phyloP scores from a whole-genome alignment of 169 alveolate genomes.

The Babesia microti region DNA sequence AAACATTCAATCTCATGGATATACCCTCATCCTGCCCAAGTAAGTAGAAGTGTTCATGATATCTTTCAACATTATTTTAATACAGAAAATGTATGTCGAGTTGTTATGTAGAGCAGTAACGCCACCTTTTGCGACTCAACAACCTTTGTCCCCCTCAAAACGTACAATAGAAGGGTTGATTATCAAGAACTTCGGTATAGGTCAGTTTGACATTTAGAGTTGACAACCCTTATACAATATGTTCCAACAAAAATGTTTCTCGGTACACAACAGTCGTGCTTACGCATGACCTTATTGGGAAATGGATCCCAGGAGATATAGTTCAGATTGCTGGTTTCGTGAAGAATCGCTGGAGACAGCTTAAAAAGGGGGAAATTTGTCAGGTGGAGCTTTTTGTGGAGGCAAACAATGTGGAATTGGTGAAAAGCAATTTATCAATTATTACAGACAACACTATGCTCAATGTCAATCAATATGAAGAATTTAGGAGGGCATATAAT shows the following conservation, averaged over 20 bases:
- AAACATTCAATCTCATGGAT: conserved; percentile 31
- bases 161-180: conserved; percentile 34
- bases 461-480: conserved; percentile 21
- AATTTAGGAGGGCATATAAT: conserved; percentile 11
- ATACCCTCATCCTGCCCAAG: conserved; percentile 30
- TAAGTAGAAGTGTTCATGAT: conserved; percentile 2
- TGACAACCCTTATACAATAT: conserved; percentile 36
- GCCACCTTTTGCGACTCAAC: conserved; percentile 26
- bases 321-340: conserved; percentile 46
- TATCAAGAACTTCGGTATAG: conserved; percentile 47
- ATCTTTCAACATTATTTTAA: not conserved
- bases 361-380: conserved; percentile 46
- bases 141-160: conserved; percentile 24
- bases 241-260: not conserved
- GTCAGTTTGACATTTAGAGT: conserved; percentile 15
- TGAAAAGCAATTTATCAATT: conserved; percentile 14
- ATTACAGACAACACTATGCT: conserved; percentile 13
- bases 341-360: conserved; percentile 39
- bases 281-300: conserved; percentile 51
- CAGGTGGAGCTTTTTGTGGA: conserved; percentile 49
- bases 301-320: conserved; percentile 54
- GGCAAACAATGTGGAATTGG: conserved; percentile 37
- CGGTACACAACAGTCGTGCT: conserved; percentile 43
- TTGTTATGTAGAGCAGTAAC: conserved; percentile 8
- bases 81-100: not conserved